Percentiles rank a stretch among this genome's conserved stretches.
These are phyloP conservation scores for Dictyostelium brefeldianum DNA, from an alignment of 78 protist species.

Conservation along the genomic window DNA sequence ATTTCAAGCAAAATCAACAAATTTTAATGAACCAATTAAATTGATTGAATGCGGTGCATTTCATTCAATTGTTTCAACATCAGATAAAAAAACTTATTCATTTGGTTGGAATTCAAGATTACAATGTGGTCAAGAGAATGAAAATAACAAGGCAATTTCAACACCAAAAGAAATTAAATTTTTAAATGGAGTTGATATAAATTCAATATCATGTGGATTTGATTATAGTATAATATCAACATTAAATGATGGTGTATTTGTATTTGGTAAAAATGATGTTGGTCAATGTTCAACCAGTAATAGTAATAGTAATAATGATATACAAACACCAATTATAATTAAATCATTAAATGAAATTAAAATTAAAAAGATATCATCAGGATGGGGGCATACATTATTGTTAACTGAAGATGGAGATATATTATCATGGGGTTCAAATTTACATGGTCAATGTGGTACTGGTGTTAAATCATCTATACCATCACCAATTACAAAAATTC, in stretches of 20 bases:
- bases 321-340: neutral
- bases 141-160: neutral
- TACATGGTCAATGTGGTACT: slow-evolving; percentile 69
- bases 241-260: slow-evolving; percentile 7
- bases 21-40: neutral
- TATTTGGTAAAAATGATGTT: slow-evolving; percentile 61
- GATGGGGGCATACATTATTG: slow-evolving; percentile 65
- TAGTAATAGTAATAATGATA: neutral
- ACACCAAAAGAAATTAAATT: slow-evolving; percentile 17
- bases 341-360: neutral
- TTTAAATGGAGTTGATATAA: slow-evolving; percentile 3
- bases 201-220: slow-evolving; percentile 58
- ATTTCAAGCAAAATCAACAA: neutral
- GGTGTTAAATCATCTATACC: neutral
- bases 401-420: neutral
- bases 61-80: slow-evolving; percentile 45
- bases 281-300: slow-evolving; percentile 25
- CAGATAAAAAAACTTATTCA: slow-evolving; percentile 35
- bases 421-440: slow-evolving; percentile 66
- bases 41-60: slow-evolving; percentile 39
- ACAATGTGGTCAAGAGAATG: slow-evolving; percentile 29
- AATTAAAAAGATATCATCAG: slow-evolving; percentile 13
- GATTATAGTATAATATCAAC: slow-evolving; percentile 26
- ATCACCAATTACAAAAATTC: neutral
- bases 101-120: slow-evolving; percentile 65